Conservation (phyloP, 108 stramenopile genomes). For the Seminavis robusta region DNA sequence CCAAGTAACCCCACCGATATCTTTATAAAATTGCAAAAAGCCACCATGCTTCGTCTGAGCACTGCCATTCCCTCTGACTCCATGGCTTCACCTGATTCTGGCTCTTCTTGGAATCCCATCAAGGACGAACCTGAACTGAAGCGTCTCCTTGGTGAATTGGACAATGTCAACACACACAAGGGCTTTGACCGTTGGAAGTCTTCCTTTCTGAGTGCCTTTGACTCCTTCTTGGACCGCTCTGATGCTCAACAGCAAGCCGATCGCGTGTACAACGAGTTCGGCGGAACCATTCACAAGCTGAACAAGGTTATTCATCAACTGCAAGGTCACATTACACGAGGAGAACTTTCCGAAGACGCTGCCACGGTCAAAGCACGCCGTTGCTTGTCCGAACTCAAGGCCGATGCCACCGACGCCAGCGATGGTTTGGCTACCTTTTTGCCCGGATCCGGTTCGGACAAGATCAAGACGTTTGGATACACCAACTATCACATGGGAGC, state of each 20-base stretch:
- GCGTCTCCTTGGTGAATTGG: conserved; percentile 3
- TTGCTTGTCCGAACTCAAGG: too few relatives aligned
- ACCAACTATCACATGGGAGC: conserved; percentile 19
- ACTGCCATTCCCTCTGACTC: too few relatives aligned
- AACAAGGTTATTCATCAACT: background rate
- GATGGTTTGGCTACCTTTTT: background rate
- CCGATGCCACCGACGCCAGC: background rate
- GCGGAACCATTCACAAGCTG: background rate
- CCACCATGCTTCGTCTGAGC: too few relatives aligned
- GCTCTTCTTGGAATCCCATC: too few relatives aligned
- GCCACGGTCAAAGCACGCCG: background rate
- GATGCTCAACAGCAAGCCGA: background rate
- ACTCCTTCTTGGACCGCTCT: background rate
- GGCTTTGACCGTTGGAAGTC: conserved; percentile 7
- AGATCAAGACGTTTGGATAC: conserved; percentile 2
- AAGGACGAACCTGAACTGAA: too few relatives aligned
- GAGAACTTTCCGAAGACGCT: background rate
- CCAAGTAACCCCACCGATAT: too few relatives aligned
- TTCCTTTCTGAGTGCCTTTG: conserved; percentile 4
- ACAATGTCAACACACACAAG: background rate
- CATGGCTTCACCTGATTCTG: too few relatives aligned
- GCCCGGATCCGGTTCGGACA: background rate
- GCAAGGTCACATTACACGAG: background rate
- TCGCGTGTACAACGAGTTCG: background rate
- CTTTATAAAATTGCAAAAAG: too few relatives aligned